Evolutionary conservation across 805 yeast species (phyloP).

Genomic region (Kregervanrija delftensis): DNA sequence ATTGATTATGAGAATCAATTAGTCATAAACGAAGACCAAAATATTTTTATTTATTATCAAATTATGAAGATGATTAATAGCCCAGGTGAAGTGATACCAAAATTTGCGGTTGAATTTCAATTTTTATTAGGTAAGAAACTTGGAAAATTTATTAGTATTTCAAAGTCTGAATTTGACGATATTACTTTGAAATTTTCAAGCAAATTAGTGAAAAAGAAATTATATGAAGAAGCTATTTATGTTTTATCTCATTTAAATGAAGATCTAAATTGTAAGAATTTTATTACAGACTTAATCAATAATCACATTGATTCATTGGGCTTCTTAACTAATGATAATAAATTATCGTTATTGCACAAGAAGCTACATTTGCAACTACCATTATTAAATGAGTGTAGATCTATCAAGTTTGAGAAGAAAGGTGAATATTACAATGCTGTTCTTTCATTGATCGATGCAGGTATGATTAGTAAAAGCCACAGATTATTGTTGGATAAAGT

Average conservation of each 20-base stretch:
- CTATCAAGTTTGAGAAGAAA: constrained; percentile 42
- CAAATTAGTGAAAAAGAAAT: constrained; percentile 39
- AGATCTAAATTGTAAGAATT: constrained; percentile 36
- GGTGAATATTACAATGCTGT: constrained; percentile 56
- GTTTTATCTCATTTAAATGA: constrained; percentile 51
- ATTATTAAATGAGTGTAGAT: constrained; percentile 50
- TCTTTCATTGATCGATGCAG: constrained; percentile 54
- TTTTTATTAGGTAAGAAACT: constrained; percentile 20
- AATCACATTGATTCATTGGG: constrained; percentile 25
- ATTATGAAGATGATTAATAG: constrained; percentile 10
- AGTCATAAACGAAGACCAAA: not conserved
- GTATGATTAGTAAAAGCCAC: constrained; percentile 58
- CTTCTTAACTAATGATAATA: constrained; percentile 22
- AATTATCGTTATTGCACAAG: constrained; percentile 31
- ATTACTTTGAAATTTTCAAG: constrained; percentile 35
- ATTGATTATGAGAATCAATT: constrained; percentile 1
- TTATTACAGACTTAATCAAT: constrained; percentile 33
- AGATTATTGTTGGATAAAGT: constrained; percentile 43
- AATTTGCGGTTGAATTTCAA: constrained; percentile 17
- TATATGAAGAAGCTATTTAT: constrained; percentile 55
- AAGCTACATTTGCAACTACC: constrained; percentile 41
- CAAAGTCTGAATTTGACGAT: constrained; percentile 11
- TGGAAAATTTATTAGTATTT: constrained; percentile 16
- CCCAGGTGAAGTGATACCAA: constrained; percentile 8
- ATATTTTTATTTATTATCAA: constrained; percentile 5